These are phyloP conservation scores for Pythium guiyangense DNA, from an alignment of 352 stramenopile genomes.

Conservation along the genomic window DNA sequence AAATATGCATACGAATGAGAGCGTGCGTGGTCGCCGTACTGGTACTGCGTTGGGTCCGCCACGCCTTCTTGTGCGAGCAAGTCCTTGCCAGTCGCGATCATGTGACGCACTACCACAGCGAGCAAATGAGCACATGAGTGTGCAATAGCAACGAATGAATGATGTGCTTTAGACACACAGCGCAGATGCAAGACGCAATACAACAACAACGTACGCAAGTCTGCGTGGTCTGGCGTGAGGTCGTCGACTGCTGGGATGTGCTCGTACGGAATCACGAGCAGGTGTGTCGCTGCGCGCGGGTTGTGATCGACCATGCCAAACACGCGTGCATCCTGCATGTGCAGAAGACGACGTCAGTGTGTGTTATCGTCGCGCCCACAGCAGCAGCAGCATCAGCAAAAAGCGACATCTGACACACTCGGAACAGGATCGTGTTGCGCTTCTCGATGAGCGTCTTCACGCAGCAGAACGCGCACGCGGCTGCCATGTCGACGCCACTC, in stretches of 20 bases:
- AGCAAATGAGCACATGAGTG: background rate
- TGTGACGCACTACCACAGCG: conserved; percentile 36
- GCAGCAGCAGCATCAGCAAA: background rate
- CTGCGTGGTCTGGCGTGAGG: conserved; percentile 30
- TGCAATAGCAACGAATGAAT: too few relatives aligned
- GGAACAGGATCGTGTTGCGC: conserved; percentile 52
- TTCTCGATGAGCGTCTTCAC: conserved; percentile 32
- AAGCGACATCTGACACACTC: conserved; percentile 18
- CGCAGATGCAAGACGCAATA: background rate
- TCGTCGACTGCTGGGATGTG: conserved; percentile 56
- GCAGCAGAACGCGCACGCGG: conserved; percentile 54
- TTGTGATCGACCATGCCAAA: conserved; percentile 59
- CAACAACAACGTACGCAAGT: conserved; percentile 30
- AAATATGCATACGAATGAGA: background rate
- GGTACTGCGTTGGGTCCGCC: conserved; percentile 18
- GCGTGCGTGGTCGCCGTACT: conserved; percentile 18
- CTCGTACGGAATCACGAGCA: conserved; percentile 59
- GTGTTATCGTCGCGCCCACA: background rate
- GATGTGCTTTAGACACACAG: background rate
- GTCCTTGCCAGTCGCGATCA: conserved; percentile 47
- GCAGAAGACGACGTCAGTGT: background rate
- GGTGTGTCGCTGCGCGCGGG: conserved; percentile 42
- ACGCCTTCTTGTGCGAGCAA: conserved; percentile 44
- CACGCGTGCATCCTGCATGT: conserved; percentile 43
- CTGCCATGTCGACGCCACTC: background rate